These are phyloP conservation scores for Pyrenophora seminiperda DNA, from an alignment of 2,329 filamentous ascomycete genomes.

Conservation along the genomic window DNA sequence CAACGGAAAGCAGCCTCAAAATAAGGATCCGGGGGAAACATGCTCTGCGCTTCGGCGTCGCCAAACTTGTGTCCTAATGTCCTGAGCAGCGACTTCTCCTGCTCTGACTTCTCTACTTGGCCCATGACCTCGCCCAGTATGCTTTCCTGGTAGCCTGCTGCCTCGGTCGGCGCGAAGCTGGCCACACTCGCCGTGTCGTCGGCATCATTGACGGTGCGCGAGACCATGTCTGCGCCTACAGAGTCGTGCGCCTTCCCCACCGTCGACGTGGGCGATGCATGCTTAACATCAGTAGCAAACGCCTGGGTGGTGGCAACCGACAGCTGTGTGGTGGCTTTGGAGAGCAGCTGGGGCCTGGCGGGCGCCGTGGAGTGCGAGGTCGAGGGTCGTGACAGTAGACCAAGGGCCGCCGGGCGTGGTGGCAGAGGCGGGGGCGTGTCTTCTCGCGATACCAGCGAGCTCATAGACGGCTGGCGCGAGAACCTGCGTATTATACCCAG, in stretches of 20 bases:
- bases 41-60: conserved; percentile 60
- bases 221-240: conserved; percentile 46
- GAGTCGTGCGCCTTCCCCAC: conserved; percentile 49
- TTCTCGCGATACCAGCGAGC: conserved; percentile 45
- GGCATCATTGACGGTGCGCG: conserved; percentile 58
- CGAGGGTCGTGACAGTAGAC: conserved; percentile 43
- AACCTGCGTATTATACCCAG: conserved; percentile 39
- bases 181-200: conserved; percentile 70
- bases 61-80: conserved; percentile 65
- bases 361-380: conserved; percentile 52
- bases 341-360: conserved; percentile 52
- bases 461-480: conserved; percentile 34
- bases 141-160: conserved; percentile 76
- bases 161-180: conserved; percentile 69
- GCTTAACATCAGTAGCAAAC: conserved; percentile 61
- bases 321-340: conserved; percentile 81
- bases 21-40: conserved; percentile 52
- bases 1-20: conserved; percentile 69
- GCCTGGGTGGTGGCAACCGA: conserved; percentile 79
- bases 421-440: conserved; percentile 62
- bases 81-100: conserved; percentile 71
- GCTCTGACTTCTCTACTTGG: conserved; percentile 64
- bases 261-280: conserved; percentile 34
- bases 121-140: conserved; percentile 73
- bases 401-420: conserved; percentile 54